Conservation (phyloP, 805 yeast species). For the Myxozyma monticola region DNA sequence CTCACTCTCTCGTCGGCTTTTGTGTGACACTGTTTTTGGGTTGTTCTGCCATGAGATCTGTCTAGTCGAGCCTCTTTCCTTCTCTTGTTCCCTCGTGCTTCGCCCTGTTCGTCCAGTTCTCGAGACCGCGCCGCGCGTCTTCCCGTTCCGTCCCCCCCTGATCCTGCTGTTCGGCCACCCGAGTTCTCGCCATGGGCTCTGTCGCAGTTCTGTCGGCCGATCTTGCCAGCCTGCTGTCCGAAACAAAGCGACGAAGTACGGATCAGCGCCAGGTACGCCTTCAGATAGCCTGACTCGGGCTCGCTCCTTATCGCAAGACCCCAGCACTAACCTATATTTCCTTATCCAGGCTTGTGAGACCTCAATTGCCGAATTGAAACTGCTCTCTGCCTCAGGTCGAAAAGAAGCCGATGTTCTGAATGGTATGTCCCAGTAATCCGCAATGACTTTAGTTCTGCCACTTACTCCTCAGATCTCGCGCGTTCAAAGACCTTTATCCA, state of each 20-base stretch:
- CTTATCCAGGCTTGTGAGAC: slow-evolving; percentile 34
- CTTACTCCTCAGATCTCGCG: slow-evolving; percentile 38
- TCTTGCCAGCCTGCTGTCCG: slow-evolving; percentile 59
- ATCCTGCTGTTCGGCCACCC: no score
- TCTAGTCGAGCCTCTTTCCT: no score
- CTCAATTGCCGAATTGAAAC: slow-evolving; percentile 25
- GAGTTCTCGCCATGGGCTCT: no score
- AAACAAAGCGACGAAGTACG: slow-evolving; percentile 66
- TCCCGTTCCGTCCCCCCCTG: no score
- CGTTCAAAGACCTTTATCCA: slow-evolving; percentile 55
- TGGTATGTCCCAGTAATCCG: slow-evolving; percentile 24
- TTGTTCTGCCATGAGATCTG: no score
- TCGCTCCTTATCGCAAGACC: no score
- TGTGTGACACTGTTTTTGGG: no score
- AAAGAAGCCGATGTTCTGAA: slow-evolving; percentile 32
- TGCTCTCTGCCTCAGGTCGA: slow-evolving; percentile 20
- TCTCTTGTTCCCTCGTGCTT: no score
- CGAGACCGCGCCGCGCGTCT: no score
- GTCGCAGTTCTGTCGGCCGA: slow-evolving; percentile 57
- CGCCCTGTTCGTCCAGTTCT: no score
- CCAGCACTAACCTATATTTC: not conserved
- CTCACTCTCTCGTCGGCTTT: no score
- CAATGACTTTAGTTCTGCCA: not conserved
- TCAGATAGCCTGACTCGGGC: not conserved
- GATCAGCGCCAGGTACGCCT: slow-evolving; percentile 61